Base-by-base conservation (phyloP, 2,329 filamentous ascomycete genomes). In the Keithomyces neogunnii region DNA sequence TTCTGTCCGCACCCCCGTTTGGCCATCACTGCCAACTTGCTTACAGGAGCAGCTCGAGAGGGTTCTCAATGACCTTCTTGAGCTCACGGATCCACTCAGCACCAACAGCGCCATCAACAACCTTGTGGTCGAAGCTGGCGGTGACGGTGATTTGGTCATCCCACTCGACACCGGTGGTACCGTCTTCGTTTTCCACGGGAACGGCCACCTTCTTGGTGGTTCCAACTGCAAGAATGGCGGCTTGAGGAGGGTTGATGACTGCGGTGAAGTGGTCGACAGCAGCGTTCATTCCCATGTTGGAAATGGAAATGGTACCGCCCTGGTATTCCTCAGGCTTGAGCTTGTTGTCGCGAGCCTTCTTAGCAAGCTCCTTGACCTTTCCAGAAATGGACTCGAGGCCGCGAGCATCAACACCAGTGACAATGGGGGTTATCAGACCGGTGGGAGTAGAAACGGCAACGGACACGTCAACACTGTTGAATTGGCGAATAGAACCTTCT, bases 301-400 rank as follows among this genome's bases (percentile, higher is more conserved):
- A 95, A 74, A 99, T 97, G 71, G 92, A 96, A 75, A 99, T 96
- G 69, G 89, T 95, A 69, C 93, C 93, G 51, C 93, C 93, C 80
- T 96, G 92, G 84, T 95, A 99, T 75, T 99, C 91, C 72, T 99
- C 92, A 46, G 93, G 93, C 86, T 97, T 97, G 63, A 99, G 87
- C 84, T 97, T 99, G 75, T 89, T 88, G 62, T 97, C 93, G 56
- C 90, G 84, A 56, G 93, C 93, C 69, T 89, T 89, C 84, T 95
- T 96, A 68, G 91, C 91, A 51, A 99, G 88, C 66, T 96, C 90
- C 80, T 97, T 97, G 76, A 99, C 86, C 69, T 88, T 80, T 64
- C 79, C 73, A 50, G 90, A 96, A 74, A 99, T 96, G 68, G 81
- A 81, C 72, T 90, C 82, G 52, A 99, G 86, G 56, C 93, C 93